phyloP scores from a whole-genome alignment of 257 asterid species.

The Nicotiana tomentosiformis region DNA sequence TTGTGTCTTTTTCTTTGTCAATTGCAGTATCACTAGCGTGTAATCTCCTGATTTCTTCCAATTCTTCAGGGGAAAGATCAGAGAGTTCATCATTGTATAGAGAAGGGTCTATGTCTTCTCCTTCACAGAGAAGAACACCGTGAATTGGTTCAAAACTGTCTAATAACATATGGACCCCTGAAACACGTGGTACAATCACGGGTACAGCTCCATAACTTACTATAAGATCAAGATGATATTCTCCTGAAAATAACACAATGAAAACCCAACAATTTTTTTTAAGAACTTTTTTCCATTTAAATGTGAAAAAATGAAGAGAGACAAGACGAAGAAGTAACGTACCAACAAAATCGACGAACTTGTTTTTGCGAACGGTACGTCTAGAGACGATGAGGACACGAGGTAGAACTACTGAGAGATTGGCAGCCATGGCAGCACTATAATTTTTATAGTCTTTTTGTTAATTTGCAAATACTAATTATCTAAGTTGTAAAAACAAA shows the following conservation, averaged over 20 bases:
- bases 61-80: conserved; percentile 39
- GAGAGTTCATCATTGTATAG: conserved; percentile 17
- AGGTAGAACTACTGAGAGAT: conserved; percentile 50
- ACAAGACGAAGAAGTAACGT: background rate
- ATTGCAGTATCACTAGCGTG: conserved; percentile 76
- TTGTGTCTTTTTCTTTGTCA: conserved; percentile 70
- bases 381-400: conserved; percentile 63
- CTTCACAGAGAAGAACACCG: conserved; percentile 36
- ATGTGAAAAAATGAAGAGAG: background rate
- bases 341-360: conserved; percentile 68
- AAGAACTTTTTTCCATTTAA: no score
- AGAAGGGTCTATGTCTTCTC: conserved; percentile 35
- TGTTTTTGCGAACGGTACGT: conserved; percentile 58
- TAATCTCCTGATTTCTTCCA: conserved; percentile 51
- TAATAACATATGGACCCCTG: conserved; percentile 27
- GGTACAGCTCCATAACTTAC: conserved; percentile 39
- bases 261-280: background rate
- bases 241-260: conserved; percentile 11
- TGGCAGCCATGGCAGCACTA: conserved; percentile 27
- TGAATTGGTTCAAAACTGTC: conserved; percentile 38
- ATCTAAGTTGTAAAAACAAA: background rate
- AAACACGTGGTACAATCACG: conserved; percentile 28
- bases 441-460: background rate
- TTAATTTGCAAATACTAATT: background rate
- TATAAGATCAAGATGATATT: conserved; percentile 36